Evolutionary conservation across 305 asterid genomes (phyloP).

Genomic region (Fraxinus velutina): DNA sequence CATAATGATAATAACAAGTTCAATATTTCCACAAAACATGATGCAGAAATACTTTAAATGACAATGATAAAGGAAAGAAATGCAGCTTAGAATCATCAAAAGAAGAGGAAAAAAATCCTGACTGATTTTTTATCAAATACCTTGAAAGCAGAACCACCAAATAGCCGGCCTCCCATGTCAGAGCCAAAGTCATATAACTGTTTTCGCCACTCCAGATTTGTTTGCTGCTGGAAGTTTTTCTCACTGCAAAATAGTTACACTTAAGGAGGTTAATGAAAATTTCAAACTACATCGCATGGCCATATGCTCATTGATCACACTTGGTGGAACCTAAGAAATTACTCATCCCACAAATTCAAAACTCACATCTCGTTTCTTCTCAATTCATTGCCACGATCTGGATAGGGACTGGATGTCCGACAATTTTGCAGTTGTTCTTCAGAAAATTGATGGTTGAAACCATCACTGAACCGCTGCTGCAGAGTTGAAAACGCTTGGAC

Average conservation of each 20-base stretch:
- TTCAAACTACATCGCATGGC: not conserved
- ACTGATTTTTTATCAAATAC: slow-evolving; percentile 16
- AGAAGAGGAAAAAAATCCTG: slow-evolving; percentile 3
- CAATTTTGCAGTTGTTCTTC: not conserved
- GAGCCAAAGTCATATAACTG: slow-evolving; percentile 10
- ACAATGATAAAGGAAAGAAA: not conserved
- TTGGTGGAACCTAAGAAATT: slow-evolving; percentile 8
- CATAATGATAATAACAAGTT: not conserved
- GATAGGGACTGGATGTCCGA: not conserved
- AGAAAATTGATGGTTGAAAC: slow-evolving; percentile 17
- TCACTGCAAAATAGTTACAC: slow-evolving; percentile 25
- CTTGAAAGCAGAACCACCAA: slow-evolving; percentile 18
- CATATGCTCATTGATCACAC: not conserved
- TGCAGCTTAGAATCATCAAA: not conserved
- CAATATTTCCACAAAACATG: not conserved
- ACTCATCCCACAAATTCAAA: not conserved
- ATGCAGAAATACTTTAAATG: not conserved
- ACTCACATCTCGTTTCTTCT: slow-evolving; percentile 10
- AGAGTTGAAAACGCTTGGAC: not conserved
- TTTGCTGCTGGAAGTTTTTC: not conserved
- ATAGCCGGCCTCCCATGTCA: slow-evolving; percentile 9
- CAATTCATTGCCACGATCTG: not conserved
- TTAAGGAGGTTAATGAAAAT: not conserved
- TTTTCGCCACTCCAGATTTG: slow-evolving; percentile 10
- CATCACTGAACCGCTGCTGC: not conserved